Evolutionary conservation across 805 yeast genomes (phyloP).

Genomic region (Jamesozyma rosinii): DNA sequence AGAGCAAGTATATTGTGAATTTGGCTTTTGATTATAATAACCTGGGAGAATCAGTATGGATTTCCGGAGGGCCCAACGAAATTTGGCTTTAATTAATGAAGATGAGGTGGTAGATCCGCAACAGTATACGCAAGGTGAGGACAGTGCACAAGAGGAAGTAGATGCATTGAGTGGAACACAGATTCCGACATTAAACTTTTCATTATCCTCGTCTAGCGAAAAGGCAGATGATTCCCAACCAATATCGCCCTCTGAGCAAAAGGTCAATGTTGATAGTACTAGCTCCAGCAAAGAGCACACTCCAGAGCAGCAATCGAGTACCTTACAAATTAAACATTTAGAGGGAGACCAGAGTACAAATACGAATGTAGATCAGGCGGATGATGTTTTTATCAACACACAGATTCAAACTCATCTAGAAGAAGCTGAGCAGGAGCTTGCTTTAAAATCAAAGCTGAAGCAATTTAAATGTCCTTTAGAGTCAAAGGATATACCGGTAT

Average conservation of each 20-base stretch:
- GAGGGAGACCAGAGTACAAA: neutral
- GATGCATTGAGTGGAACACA: constrained; percentile 7
- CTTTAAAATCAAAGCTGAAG: constrained; percentile 10
- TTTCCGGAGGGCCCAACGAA: constrained; percentile 20
- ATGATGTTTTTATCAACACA: constrained; percentile 21
- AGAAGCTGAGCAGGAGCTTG: constrained; percentile 17
- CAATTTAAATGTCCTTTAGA: constrained; percentile 16
- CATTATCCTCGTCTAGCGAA: constrained; percentile 3
- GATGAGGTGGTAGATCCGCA: constrained; percentile 4
- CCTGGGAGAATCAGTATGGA: constrained; percentile 14
- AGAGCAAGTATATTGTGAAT: no score
- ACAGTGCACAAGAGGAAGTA: neutral
- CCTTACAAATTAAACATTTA: no score
- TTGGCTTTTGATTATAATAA: no score
- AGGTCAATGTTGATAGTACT: no score
- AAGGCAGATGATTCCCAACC: neutral
- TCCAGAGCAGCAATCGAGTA: neutral
- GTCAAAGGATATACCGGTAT: neutral
- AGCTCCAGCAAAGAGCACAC: neutral
- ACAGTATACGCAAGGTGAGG: neutral
- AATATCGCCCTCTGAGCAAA: neutral
- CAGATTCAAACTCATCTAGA: constrained; percentile 28
- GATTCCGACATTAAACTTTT: constrained; percentile 7
- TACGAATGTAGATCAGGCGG: neutral
- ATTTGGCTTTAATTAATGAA: constrained; percentile 15